phyloP scores from a whole-genome alignment of 305 asterid genomes.

The Vinca major region DNA sequence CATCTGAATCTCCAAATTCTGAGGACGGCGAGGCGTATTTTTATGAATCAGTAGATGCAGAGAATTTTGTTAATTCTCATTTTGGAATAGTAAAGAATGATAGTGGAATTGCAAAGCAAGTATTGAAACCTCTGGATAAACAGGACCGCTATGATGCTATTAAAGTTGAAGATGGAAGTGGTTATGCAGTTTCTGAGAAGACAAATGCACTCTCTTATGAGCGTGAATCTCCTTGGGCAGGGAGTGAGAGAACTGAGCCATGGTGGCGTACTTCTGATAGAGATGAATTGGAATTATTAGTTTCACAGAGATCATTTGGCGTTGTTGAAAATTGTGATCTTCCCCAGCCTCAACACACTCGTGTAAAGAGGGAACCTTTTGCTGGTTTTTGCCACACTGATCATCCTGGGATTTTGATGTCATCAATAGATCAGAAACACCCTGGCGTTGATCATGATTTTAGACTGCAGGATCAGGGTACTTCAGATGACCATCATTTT shows the following conservation, averaged over 20 bases:
- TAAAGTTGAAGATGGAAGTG: slow-evolving; percentile 22
- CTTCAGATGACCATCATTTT: too few species aligned
- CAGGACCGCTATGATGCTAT: slow-evolving; percentile 10
- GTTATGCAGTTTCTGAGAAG: slow-evolving; percentile 24
- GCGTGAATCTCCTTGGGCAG: slow-evolving; percentile 42
- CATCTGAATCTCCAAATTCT: slow-evolving; percentile 11
- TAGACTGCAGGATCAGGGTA: too few species aligned
- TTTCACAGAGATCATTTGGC: slow-evolving; percentile 49
- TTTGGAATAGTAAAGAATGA: slow-evolving; percentile 25
- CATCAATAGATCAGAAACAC: too few species aligned
- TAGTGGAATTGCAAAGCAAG: slow-evolving; percentile 21
- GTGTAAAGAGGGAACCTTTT: slow-evolving; percentile 20
- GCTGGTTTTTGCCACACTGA: too few species aligned
- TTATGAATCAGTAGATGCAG: slow-evolving; percentile 21
- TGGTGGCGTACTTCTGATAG: slow-evolving; percentile 86
- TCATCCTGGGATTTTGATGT: too few species aligned
- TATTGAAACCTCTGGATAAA: slow-evolving; percentile 4
- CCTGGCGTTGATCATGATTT: too few species aligned
- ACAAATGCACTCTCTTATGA: slow-evolving; percentile 30
- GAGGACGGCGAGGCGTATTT: slow-evolving; percentile 20
- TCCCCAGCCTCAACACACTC: slow-evolving; percentile 53
- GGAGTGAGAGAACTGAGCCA: slow-evolving; percentile 41
- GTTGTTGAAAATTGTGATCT: slow-evolving; percentile 73
- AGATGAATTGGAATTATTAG: slow-evolving; percentile 63
- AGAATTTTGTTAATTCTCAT: slow-evolving; percentile 24